A percentile compares a stretch with the other conserved stretches of the same genome.
These are phyloP conservation scores for Rhizoclosmatium globosum DNA, from an alignment of 192 early-diverging fungal species.

Conservation along the genomic window DNA sequence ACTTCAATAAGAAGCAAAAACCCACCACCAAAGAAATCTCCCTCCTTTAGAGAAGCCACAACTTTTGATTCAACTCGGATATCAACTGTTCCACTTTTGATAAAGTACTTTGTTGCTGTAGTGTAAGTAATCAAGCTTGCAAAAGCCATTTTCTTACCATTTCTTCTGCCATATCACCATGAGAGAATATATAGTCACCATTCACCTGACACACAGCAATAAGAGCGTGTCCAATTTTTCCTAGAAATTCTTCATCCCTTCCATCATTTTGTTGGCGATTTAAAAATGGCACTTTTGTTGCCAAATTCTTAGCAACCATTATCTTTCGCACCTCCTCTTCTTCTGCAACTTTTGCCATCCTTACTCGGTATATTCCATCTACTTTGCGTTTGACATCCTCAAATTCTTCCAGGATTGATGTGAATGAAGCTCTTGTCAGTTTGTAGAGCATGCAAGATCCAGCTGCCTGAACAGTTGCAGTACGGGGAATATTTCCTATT, in stretches of 20 bases:
- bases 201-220: too few species aligned
- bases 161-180: too few species aligned
- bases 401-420: conserved; percentile 38
- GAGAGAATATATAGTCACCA: too few species aligned
- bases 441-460: conserved; percentile 18
- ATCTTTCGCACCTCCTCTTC: conserved; percentile 41
- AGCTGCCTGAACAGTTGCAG: conserved; percentile 34
- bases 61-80: conserved; percentile 39
- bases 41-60: conserved; percentile 35
- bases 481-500: conserved; percentile 37
- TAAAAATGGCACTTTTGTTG: conserved; percentile 53
- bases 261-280: conserved; percentile 43
- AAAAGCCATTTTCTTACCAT: too few species aligned
- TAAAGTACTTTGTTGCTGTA: too few species aligned
- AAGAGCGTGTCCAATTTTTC: too few species aligned
- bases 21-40: conserved; percentile 51
- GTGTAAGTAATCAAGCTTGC: too few species aligned
- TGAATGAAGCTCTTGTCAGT: conserved; percentile 21
- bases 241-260: conserved; percentile 45
- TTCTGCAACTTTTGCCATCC: conserved; percentile 45
- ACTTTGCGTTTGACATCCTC: conserved; percentile 41
- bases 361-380: conserved; percentile 44
- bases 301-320: conserved; percentile 36
- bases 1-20: too few species aligned
- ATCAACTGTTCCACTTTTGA: conserved; percentile 48